Evolutionary conservation across 139 green algal genomes (phyloP), one percentile per base, ranked within the genome.

Genomic region (Microglena sp.): DNA sequence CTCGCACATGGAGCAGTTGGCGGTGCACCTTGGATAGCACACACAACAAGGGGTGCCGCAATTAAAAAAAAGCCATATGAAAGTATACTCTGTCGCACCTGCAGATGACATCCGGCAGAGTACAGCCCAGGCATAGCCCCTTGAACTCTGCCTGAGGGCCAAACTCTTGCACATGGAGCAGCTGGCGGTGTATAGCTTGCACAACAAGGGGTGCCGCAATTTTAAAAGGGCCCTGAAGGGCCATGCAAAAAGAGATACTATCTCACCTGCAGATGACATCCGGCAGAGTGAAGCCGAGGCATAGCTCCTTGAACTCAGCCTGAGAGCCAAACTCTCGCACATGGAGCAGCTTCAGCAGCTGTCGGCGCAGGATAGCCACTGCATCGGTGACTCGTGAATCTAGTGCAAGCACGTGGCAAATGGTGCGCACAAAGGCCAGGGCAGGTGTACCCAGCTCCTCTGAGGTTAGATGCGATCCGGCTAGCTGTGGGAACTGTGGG

Each of bases 101-200:
- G 74, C 89, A 96, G 53, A 95, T 82, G 58, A 94, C 83, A 57
- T 92, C 87, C 0, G 74, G 84, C 58, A 97, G 64, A 36, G 87
- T 74, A 63, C 91, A 90, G 22, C 81, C 84, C 31, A 75, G 58
- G 80, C 89, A 96, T 18, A 92, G 90, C 54, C 96, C 86, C 69
- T 67, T 57, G 63, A 89, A 96, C 15, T 70, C 45, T 1, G 90
- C 86, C n/a, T 82, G 76, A 2, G 67, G n/a, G 15, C 71, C 61
- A 62, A 96, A 97, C 77, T 97, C 89, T n/a, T 80, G 77, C 28
- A 89, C 76, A 45, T 90, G 78, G 27, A 95, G 65, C 50, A 94
- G 64, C n/a, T n/a, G n/a, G n/a, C n/a, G n/a, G n/a, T n/a, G n/a
- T n/a, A n/a, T n/a, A n/a, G n/a, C n/a, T n/a, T n/a, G n/a, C n/a